Evolutionary conservation across 768 basidiomycete species (phyloP).

Genomic region (Pluteus cervinus): DNA sequence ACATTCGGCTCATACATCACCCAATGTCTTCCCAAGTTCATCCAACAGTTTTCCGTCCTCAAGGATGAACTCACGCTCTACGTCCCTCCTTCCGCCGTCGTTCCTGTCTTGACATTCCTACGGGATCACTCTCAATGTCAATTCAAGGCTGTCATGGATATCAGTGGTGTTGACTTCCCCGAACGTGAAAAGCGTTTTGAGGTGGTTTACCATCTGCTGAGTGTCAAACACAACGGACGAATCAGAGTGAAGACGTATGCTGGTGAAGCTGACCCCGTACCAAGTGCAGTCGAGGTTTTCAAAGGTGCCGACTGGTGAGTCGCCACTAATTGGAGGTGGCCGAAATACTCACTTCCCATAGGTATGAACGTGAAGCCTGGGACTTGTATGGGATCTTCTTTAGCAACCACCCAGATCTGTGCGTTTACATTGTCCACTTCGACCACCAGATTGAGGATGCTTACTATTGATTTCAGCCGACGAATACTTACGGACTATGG

Average conservation of each 20-base stretch:
- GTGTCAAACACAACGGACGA: slow-evolving; percentile 68
- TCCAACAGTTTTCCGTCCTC: slow-evolving; percentile 96
- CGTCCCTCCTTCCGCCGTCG: slow-evolving; percentile 71
- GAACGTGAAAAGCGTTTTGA: slow-evolving; percentile 92
- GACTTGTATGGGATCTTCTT: slow-evolving; percentile 98
- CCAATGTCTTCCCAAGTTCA: slow-evolving; percentile 92
- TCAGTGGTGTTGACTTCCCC: slow-evolving; percentile 94
- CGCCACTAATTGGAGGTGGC: not conserved
- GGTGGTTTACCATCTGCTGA: slow-evolving; percentile 93
- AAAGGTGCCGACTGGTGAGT: slow-evolving; percentile 90
- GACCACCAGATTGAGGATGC: not conserved
- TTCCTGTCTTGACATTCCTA: slow-evolving; percentile 86
- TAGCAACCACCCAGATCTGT: slow-evolving; percentile 94
- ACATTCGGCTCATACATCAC: slow-evolving; percentile 90
- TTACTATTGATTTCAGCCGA: slow-evolving; percentile 45
- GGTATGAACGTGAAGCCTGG: slow-evolving; percentile 98
- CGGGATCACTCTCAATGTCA: slow-evolving; percentile 95
- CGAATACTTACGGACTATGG: slow-evolving; percentile 99
- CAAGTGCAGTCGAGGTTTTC: slow-evolving; percentile 74
- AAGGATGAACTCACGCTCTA: slow-evolving; percentile 95
- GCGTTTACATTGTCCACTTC: slow-evolving; percentile 25
- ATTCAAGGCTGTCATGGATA: slow-evolving; percentile 89
- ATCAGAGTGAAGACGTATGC: slow-evolving; percentile 98
- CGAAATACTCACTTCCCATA: slow-evolving; percentile 17
- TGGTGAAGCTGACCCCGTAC: slow-evolving; percentile 87